Percentiles rank a stretch among this genome's conserved stretches.
phyloP scores from a whole-genome alignment of 345 rosid species.

The Eucalyptus melliodora region DNA sequence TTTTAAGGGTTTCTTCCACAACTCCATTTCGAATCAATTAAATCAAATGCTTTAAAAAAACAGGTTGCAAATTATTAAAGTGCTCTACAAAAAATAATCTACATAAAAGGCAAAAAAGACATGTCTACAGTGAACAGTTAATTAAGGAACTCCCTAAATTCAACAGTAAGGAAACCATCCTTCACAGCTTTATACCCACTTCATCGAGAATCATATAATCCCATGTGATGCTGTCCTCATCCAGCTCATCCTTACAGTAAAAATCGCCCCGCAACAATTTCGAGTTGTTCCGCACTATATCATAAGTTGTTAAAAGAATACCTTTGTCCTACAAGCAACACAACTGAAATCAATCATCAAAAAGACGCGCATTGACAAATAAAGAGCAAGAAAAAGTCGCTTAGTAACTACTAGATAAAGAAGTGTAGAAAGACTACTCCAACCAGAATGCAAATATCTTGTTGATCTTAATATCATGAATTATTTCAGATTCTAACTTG shows the following conservation, averaged over 20 bases:
- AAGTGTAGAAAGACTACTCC: neutral
- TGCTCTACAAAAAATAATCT: neutral
- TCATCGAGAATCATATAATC: conserved; percentile 97
- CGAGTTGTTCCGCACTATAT: conserved; percentile 77
- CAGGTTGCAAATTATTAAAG: neutral
- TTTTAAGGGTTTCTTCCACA: neutral
- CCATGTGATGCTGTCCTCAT: conserved; percentile 56
- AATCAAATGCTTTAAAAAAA: neutral
- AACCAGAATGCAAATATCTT: neutral
- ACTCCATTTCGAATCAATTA: neutral
- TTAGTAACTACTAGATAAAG: neutral
- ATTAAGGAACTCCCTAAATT: neutral
- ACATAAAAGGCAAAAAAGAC: neutral
- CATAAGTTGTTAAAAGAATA: conserved; percentile 86
- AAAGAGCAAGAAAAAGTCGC: neutral
- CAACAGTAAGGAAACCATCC: neutral
- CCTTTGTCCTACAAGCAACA: conserved; percentile 57
- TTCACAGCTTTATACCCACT: conserved; percentile 15
- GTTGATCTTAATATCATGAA: neutral
- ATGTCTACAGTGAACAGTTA: neutral
- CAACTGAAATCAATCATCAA: neutral
- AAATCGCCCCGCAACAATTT: conserved; percentile 34
- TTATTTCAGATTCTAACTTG: neutral
- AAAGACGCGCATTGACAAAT: neutral
- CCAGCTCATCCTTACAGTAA: neutral